phyloP scores from a whole-genome alignment of 345 rosid species.

The Firmiana major region DNA sequence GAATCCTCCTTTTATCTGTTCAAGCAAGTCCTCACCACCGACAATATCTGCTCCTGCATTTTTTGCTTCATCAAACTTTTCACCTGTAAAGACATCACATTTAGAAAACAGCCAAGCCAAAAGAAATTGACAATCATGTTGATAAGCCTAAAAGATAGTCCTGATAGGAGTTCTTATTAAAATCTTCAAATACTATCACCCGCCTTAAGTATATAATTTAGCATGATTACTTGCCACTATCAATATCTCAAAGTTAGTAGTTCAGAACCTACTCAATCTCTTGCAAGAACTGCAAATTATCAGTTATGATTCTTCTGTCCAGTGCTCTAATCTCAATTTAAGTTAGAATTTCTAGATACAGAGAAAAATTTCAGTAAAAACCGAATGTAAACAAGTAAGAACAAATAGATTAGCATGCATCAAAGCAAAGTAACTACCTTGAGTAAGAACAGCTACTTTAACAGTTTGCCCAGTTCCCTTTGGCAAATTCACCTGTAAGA shows the following conservation, averaged over 20 bases:
- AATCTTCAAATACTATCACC: neutral
- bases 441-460: constrained; percentile 94
- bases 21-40: constrained; percentile 93
- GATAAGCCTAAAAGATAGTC: neutral
- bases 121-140: constrained; percentile 1
- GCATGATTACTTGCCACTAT: neutral
- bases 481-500: constrained; percentile 78
- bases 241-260: neutral
- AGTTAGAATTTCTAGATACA: neutral
- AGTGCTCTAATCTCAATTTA: neutral
- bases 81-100: constrained; percentile 52
- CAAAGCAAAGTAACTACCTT: constrained; percentile 51
- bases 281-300: neutral
- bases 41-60: constrained; percentile 98
- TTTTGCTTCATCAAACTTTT: constrained; percentile 93
- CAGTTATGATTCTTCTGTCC: neutral
- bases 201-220: neutral
- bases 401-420: neutral
- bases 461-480: constrained; percentile 95
- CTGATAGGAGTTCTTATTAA: neutral
- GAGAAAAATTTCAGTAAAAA: neutral
- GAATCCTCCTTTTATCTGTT: constrained; percentile 89
- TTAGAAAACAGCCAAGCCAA: constrained; percentile 12
- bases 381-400: neutral
- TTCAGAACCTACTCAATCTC: neutral